Conservation (phyloP, 1,284 basidiomycete genomes). For the Cerrena zonata region DNA sequence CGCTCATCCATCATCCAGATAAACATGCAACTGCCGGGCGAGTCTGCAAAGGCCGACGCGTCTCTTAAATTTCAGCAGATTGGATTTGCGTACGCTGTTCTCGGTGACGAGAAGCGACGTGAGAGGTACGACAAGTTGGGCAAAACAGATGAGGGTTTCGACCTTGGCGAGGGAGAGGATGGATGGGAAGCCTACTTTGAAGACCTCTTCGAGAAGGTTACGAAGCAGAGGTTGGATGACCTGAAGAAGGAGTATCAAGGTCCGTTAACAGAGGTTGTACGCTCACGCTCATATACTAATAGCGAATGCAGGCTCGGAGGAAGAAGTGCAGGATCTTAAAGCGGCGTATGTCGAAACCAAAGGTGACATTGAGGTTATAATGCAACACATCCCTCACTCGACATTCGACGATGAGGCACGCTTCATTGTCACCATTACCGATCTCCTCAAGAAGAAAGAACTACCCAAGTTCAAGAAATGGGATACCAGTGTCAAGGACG, state of each 20-base stretch:
- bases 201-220: conserved; percentile 81
- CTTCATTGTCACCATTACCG: conserved; percentile 67
- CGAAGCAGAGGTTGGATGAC: conserved; percentile 79
- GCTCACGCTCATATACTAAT: neutral
- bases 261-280: conserved; percentile 31
- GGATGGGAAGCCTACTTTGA: conserved; percentile 94
- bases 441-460: conserved; percentile 59
- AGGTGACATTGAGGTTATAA: conserved; percentile 74
- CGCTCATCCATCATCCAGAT: conserved; percentile 82
- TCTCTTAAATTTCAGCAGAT: conserved; percentile 80
- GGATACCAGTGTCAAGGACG: conserved; percentile 68
- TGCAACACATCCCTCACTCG: conserved; percentile 81
- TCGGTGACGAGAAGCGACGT: conserved; percentile 72
- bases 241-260: conserved; percentile 90
- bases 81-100: conserved; percentile 84
- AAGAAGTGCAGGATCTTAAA: conserved; percentile 77
- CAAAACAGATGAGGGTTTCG: conserved; percentile 75
- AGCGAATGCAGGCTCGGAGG: conserved; percentile 66
- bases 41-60: conserved; percentile 58
- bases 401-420: conserved; percentile 77
- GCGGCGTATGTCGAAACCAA: conserved; percentile 61
- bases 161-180: conserved; percentile 66
- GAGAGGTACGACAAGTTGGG: conserved; percentile 80
- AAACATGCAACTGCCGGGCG: conserved; percentile 67
- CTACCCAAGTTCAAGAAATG: conserved; percentile 60